These are phyloP conservation scores for Colletotrichum zoysiae DNA, from an alignment of 2,329 filamentous ascomycete species.

Conservation along the genomic window DNA sequence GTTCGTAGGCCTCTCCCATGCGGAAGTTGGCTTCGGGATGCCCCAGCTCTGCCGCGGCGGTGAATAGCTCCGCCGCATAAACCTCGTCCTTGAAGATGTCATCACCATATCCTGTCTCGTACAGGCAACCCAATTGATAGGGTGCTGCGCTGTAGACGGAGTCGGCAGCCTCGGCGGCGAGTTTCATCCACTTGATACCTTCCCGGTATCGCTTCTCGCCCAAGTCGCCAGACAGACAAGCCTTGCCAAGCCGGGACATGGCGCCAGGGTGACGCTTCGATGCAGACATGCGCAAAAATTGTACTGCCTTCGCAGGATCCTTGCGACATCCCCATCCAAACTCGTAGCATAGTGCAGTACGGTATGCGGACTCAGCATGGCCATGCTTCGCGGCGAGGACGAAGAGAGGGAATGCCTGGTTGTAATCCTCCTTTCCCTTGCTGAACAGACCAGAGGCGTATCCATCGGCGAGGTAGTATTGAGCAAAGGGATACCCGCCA, in stretches of 20 bases:
- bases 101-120: conserved; percentile 93
- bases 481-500: conserved; percentile 93
- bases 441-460: conserved; percentile 95
- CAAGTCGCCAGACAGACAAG: conserved; percentile 90
- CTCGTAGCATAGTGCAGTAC: conserved; percentile 94
- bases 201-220: conserved; percentile 89
- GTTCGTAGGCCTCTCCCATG: conserved; percentile 97
- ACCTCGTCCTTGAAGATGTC: conserved; percentile 92
- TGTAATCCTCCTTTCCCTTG: conserved; percentile 93
- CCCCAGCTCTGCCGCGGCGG: conserved; percentile 91
- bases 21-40: conserved; percentile 88
- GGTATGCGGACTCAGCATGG: conserved; percentile 95
- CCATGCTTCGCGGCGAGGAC: conserved; percentile 95
- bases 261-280: conserved; percentile 96
- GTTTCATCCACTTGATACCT: conserved; percentile 95
- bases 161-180: conserved; percentile 90
- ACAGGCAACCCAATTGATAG: conserved; percentile 88
- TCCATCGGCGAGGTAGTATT: conserved; percentile 96
- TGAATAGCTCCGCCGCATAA: conserved; percentile 94
- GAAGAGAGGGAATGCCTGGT: conserved; percentile 92
- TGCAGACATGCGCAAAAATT: conserved; percentile 90
- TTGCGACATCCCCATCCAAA: conserved; percentile 97
- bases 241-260: conserved; percentile 91
- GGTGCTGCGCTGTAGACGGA: conserved; percentile 92
- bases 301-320: conserved; percentile 90